phyloP scores from a whole-genome alignment of 2,329 filamentous ascomycete species.

The Magnaporthales sp. region DNA sequence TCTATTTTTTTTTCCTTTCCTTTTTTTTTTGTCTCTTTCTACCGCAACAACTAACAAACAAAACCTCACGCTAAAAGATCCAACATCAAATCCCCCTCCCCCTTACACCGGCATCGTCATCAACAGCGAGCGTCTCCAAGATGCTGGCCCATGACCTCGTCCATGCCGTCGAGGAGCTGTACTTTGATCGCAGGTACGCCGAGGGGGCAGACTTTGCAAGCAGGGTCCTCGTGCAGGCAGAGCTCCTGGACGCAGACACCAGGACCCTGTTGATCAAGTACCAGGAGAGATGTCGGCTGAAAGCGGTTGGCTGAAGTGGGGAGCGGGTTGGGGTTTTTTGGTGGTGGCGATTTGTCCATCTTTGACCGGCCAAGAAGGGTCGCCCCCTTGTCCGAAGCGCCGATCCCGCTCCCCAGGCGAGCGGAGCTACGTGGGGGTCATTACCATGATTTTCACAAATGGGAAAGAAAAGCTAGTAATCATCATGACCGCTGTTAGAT shows the following conservation, averaged over 20 bases:
- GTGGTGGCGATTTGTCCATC: background rate
- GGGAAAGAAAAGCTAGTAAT: no score
- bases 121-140: slow-evolving; percentile 26
- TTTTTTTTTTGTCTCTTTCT: background rate
- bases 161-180: slow-evolving; percentile 49
- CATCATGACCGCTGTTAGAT: no score
- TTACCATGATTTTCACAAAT: background rate
- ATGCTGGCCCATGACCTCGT: slow-evolving; percentile 39
- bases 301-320: slow-evolving; percentile 7
- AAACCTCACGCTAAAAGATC: slow-evolving; percentile 25
- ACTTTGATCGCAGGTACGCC: slow-evolving; percentile 40
- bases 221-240: slow-evolving; percentile 21
- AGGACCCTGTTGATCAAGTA: slow-evolving; percentile 31
- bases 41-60: background rate
- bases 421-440: background rate
- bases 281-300: slow-evolving; percentile 29
- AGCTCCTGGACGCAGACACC: slow-evolving; percentile 34
- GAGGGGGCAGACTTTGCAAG: slow-evolving; percentile 34
- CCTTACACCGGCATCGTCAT: slow-evolving; percentile 13
- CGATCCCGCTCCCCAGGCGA: background rate
- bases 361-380: background rate
- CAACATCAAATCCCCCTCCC: slow-evolving; percentile 33
- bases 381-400: no score
- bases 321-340: background rate
- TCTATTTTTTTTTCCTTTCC: slow-evolving; percentile 3